Conservation (phyloP, 768 basidiomycete genomes). For the Tylopilus subfusipes region DNA sequence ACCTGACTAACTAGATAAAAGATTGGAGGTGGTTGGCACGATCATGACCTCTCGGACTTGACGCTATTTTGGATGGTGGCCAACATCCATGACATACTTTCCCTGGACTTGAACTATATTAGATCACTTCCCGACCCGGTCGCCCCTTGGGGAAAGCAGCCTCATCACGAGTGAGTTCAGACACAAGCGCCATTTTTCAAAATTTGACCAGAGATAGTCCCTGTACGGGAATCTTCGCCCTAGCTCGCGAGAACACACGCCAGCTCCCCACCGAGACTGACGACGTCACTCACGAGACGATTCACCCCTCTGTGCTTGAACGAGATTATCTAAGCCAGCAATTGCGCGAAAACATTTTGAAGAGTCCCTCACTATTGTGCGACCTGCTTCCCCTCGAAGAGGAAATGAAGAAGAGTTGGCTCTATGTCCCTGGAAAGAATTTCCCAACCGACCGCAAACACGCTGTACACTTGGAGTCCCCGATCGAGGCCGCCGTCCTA, state of each 20-base stretch:
- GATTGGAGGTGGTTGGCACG: conserved; percentile 68
- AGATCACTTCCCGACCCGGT: conserved; percentile 47
- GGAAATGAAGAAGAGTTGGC: conserved; percentile 47
- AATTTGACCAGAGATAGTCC: conserved; percentile 36
- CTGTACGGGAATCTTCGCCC: conserved; percentile 48
- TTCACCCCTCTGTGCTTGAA: conserved; percentile 57
- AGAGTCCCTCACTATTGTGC: conserved; percentile 44
- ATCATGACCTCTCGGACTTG: conserved; percentile 67
- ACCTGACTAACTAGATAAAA: conserved; percentile 21
- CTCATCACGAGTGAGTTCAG: conserved; percentile 55
- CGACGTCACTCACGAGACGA: conserved; percentile 51
- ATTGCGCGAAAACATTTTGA: conserved; percentile 36
- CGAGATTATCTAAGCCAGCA: conserved; percentile 37
- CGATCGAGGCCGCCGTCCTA: conserved; percentile 4
- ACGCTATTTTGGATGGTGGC: conserved; percentile 64
- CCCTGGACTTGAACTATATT: conserved; percentile 54
- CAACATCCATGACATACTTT: conserved; percentile 52
- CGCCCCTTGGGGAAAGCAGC: conserved; percentile 57
- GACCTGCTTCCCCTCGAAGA: conserved; percentile 51
- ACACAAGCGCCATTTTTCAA: not conserved
- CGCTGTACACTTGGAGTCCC: conserved; percentile 4
- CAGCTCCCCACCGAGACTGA: conserved; percentile 43
- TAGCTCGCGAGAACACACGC: conserved; percentile 46
- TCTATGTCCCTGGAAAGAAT: conserved; percentile 32
- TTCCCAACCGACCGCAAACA: conserved; percentile 3